Evolutionary conservation across 306 rosid genomes (phyloP).

Genomic region (Ochetophila trinervis): DNA sequence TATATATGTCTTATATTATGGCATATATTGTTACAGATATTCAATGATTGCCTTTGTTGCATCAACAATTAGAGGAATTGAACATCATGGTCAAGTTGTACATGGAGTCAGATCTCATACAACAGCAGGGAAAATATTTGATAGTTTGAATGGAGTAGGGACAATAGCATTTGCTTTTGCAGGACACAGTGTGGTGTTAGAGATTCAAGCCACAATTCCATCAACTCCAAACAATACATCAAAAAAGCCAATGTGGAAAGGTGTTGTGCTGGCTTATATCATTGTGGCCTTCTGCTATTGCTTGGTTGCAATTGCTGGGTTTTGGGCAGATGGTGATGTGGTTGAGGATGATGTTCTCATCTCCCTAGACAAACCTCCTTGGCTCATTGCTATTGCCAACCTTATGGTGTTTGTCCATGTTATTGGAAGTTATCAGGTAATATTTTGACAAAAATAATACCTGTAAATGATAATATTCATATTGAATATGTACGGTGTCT

Average conservation of each 20-base stretch:
- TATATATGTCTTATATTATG: too few relatives aligned
- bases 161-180: slow-evolving; percentile 74
- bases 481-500: too few relatives aligned
- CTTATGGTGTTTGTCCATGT: slow-evolving; percentile 71
- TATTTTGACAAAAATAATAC: neutral
- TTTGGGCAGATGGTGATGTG: slow-evolving; percentile 57
- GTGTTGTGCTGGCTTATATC: slow-evolving; percentile 43
- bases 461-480: neutral
- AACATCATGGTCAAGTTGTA: slow-evolving; percentile 11
- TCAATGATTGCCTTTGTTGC: slow-evolving; percentile 40
- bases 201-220: slow-evolving; percentile 77
- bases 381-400: slow-evolving; percentile 59
- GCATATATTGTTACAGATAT: slow-evolving; percentile 30
- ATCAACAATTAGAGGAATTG: slow-evolving; percentile 28
- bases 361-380: slow-evolving; percentile 46
- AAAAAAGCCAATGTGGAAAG: slow-evolving; percentile 65
- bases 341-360: slow-evolving; percentile 65
- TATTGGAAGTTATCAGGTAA: slow-evolving; percentile 68
- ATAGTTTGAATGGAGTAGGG: slow-evolving; percentile 53
- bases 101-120: slow-evolving; percentile 41
- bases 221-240: slow-evolving; percentile 52
- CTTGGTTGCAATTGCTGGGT: slow-evolving; percentile 49
- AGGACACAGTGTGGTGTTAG: slow-evolving; percentile 56
- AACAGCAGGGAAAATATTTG: slow-evolving; percentile 26
- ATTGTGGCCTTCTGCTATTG: slow-evolving; percentile 50